Conservation (phyloP, 306 rosid genomes). For the Sechiopsis laciniata region DNA sequence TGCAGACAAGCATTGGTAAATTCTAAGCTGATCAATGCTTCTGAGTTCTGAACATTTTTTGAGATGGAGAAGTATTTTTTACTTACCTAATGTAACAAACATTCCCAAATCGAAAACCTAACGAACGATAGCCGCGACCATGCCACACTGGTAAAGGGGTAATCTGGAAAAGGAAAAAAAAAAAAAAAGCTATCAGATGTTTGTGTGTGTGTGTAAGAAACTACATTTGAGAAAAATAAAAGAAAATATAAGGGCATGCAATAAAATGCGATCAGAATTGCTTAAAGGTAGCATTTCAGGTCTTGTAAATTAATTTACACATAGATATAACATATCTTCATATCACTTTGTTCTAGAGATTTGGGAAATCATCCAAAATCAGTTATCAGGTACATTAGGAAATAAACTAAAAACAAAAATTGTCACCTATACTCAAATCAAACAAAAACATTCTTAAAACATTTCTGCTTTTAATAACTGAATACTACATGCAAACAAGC, state of each 20-base stretch:
- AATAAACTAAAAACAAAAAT: background rate
- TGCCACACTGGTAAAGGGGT: conserved; percentile 97
- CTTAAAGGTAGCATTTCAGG: no score
- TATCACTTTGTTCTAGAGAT: background rate
- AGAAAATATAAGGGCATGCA: no score
- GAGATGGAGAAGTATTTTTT: conserved; percentile 25
- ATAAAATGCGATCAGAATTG: no score
- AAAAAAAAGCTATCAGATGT: background rate
- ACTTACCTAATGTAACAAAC: conserved; percentile 83
- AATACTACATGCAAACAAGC: background rate
- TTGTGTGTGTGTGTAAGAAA: no score
- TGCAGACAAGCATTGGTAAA: conserved; percentile 22
- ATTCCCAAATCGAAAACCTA: conserved; percentile 87
- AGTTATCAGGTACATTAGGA: background rate
- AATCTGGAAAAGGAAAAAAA: conserved; percentile 41
- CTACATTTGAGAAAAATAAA: no score
- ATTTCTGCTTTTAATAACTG: background rate
- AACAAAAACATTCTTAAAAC: background rate
- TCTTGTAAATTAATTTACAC: no score
- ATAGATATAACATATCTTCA: no score
- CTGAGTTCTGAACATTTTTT: background rate
- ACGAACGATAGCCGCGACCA: conserved; percentile 73
- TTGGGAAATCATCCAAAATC: background rate
- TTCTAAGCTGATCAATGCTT: background rate
- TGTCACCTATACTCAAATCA: background rate